Percentiles rank a stretch among this genome's conserved stretches.
These are phyloP conservation scores for Dalechampia spathulata DNA, from an alignment of 441 rosid genomes.

Conservation along the genomic window DNA sequence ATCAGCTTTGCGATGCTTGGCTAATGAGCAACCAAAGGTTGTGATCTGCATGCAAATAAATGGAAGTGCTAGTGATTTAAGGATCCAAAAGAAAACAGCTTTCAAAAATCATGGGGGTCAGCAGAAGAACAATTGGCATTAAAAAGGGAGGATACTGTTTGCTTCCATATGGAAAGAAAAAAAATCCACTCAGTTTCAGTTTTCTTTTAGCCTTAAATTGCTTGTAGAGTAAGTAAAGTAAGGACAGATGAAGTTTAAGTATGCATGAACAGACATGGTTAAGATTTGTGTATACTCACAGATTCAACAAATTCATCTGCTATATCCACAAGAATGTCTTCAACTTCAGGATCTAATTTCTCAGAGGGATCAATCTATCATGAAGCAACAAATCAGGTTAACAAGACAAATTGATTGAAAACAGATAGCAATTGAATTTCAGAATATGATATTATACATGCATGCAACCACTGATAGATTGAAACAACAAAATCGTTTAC, in stretches of 20 bases:
- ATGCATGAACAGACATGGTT: neutral
- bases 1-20: slow-evolving; percentile 87
- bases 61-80: neutral
- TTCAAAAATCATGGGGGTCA: neutral
- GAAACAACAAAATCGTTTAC: neutral
- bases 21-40: slow-evolving; percentile 87
- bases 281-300: slow-evolving; percentile 35
- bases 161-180: neutral
- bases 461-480: neutral
- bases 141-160: too few species aligned
- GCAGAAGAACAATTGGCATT: neutral
- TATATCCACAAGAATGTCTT: slow-evolving; percentile 78
- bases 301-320: slow-evolving; percentile 93
- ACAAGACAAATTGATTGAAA: slow-evolving; percentile 3
- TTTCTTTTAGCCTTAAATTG: neutral
- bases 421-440: neutral
- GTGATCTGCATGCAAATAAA: slow-evolving; percentile 46
- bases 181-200: neutral
- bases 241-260: neutral
- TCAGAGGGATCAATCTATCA: slow-evolving; percentile 82
- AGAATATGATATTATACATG: neutral
- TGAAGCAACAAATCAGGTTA: slow-evolving; percentile 8
- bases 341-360: slow-evolving; percentile 84
- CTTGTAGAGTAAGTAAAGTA: neutral
- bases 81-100: neutral